Conservation (phyloP, 2,329 filamentous ascomycete species). For the Aureobasidium subglaciale region DNA sequence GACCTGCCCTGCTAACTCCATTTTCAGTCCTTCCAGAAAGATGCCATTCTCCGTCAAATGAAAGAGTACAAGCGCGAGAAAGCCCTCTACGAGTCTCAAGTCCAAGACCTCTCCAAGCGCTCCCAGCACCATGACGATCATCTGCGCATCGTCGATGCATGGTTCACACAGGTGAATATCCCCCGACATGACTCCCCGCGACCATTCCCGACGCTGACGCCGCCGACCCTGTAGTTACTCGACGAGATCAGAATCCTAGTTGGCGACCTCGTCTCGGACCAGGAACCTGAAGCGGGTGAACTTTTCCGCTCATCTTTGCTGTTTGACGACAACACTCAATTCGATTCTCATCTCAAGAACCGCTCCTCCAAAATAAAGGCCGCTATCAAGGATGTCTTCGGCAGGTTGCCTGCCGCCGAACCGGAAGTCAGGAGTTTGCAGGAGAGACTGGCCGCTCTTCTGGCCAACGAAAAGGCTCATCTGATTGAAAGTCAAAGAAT, state of each 20-base stretch:
- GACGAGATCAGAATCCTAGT: constrained; percentile 42
- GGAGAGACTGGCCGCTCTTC: constrained; percentile 62
- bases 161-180: constrained; percentile 78
- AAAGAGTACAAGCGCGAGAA: constrained; percentile 94
- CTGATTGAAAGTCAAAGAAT: constrained; percentile 69
- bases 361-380: constrained; percentile 70
- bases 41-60: constrained; percentile 96
- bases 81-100: constrained; percentile 67
- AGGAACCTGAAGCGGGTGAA: constrained; percentile 26
- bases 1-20: constrained; percentile 6
- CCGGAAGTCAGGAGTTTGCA: constrained; percentile 69
- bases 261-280: constrained; percentile 16
- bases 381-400: constrained; percentile 64
- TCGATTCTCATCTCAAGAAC: constrained; percentile 71
- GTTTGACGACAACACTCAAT: constrained; percentile 51
- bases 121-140: constrained; percentile 86
- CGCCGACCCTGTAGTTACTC: constrained; percentile 31
- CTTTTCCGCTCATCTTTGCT: constrained; percentile 46
- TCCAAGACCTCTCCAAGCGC: constrained; percentile 73
- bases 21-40: constrained; percentile 78
- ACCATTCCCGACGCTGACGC: constrained; percentile 17
- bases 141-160: constrained; percentile 79
- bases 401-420: constrained; percentile 42
- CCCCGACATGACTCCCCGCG: background rate
- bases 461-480: constrained; percentile 77